Evolutionary conservation across 2,329 filamentous ascomycete genomes (phyloP).

Genomic region (Colletotrichum liaoningense): DNA sequence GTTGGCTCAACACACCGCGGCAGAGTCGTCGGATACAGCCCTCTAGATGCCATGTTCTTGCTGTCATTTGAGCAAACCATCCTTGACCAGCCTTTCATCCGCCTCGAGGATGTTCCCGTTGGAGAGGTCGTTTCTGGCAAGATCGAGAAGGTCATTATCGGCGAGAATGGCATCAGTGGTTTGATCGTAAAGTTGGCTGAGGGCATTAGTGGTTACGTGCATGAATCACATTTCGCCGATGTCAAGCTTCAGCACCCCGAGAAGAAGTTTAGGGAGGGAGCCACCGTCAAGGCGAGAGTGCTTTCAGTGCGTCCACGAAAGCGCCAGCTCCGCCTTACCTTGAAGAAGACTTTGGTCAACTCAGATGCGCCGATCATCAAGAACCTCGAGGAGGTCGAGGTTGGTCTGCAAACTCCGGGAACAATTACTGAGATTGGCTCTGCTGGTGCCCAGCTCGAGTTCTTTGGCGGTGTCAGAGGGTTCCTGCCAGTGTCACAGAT

Average conservation of each 20-base stretch:
- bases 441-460: slow-evolving; percentile 89
- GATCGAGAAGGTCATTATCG: slow-evolving; percentile 86
- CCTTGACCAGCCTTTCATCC: slow-evolving; percentile 87
- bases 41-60: slow-evolving; percentile 86
- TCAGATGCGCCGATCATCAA: slow-evolving; percentile 85
- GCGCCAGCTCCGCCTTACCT: slow-evolving; percentile 83
- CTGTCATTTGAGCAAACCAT: slow-evolving; percentile 86
- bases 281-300: slow-evolving; percentile 86
- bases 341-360: slow-evolving; percentile 96
- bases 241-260: slow-evolving; percentile 90
- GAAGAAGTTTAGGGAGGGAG: slow-evolving; percentile 92
- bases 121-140: slow-evolving; percentile 85
- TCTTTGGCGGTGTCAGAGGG: slow-evolving; percentile 85
- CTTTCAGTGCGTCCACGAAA: slow-evolving; percentile 82
- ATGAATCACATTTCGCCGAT: slow-evolving; percentile 90
- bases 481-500: slow-evolving; percentile 96
- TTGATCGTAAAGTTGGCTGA: slow-evolving; percentile 87
- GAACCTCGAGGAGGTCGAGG: slow-evolving; percentile 77
- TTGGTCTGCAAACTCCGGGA: slow-evolving; percentile 84
- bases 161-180: slow-evolving; percentile 81
- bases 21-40: slow-evolving; percentile 87
- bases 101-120: slow-evolving; percentile 89
- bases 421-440: slow-evolving; percentile 85
- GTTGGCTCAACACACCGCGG: slow-evolving; percentile 82
- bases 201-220: slow-evolving; percentile 88